Conservation (phyloP, 345 rosid species). For the Eucalyptus tenuipes region DNA sequence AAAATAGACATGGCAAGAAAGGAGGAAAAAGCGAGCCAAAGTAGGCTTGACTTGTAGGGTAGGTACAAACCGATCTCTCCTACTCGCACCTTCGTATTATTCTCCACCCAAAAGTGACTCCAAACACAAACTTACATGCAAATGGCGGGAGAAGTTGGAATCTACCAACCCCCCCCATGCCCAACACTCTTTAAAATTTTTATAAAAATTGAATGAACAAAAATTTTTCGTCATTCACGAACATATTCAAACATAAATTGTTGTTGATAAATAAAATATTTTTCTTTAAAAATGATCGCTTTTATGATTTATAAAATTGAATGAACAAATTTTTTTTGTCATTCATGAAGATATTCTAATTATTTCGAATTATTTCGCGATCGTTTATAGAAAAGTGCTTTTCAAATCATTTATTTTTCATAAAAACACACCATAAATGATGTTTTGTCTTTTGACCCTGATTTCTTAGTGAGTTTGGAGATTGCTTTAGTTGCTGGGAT, state of each 20-base stretch:
- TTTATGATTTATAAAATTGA: neutral
- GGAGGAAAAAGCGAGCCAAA: neutral
- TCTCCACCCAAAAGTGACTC: neutral
- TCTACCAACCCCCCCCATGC: too few relatives aligned
- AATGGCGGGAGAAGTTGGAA: neutral
- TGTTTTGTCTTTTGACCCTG: neutral
- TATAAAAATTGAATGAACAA: too few relatives aligned
- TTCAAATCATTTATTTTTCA: neutral
- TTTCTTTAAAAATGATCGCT: too few relatives aligned
- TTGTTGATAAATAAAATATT: too few relatives aligned
- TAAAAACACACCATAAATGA: neutral
- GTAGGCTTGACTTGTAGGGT: neutral
- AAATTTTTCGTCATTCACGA: too few relatives aligned
- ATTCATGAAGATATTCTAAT: fast-evolving
- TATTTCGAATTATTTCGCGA: fast-evolving
- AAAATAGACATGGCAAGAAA: neutral
- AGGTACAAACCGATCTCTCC: neutral
- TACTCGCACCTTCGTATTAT: neutral
- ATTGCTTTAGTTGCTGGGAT: neutral
- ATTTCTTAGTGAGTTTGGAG: neutral
- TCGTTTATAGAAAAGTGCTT: neutral
- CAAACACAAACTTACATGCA: neutral
- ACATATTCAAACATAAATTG: too few relatives aligned
- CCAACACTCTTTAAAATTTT: too few relatives aligned
- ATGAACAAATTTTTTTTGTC: neutral